These are phyloP conservation scores for Sporothrix protearum DNA, from an alignment of 2,329 filamentous ascomycete species.

Conservation along the genomic window DNA sequence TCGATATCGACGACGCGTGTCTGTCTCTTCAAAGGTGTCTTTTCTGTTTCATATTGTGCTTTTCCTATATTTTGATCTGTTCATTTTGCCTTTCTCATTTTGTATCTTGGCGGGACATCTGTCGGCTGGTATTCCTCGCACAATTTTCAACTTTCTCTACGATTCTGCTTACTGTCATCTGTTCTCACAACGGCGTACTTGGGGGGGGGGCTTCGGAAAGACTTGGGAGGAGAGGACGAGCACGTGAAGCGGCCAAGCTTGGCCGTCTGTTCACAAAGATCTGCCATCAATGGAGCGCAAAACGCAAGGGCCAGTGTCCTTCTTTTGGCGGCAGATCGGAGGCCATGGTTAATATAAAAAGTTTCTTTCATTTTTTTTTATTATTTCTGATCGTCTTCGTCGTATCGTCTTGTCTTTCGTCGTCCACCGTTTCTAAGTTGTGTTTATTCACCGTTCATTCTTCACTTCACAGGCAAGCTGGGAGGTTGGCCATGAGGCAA, in stretches of 20 bases:
- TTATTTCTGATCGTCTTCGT: too few species aligned
- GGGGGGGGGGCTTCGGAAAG: slow-evolving; percentile 12
- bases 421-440: not conserved
- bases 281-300: not conserved
- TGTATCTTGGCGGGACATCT: not conserved
- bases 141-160: not conserved
- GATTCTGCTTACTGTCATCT: not conserved
- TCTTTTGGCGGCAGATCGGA: not conserved
- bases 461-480: not conserved
- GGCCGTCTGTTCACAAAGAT: not conserved
- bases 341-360: slow-evolving; percentile 16
- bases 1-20: not conserved
- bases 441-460: not conserved
- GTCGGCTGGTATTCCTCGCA: not conserved
- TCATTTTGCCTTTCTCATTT: not conserved
- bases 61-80: not conserved
- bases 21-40: not conserved
- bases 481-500: not conserved
- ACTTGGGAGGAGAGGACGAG: not conserved
- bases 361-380: not conserved
- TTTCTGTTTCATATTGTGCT: not conserved
- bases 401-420: not conserved
- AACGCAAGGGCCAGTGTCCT: slow-evolving; percentile 5
- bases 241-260: not conserved
- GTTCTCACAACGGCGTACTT: slow-evolving; percentile 16